Evolutionary conservation across 192 early-diverging fungal species (phyloP), one percentile per base, ranked within the genome.

Genomic region (Mortierella antarctica): DNA sequence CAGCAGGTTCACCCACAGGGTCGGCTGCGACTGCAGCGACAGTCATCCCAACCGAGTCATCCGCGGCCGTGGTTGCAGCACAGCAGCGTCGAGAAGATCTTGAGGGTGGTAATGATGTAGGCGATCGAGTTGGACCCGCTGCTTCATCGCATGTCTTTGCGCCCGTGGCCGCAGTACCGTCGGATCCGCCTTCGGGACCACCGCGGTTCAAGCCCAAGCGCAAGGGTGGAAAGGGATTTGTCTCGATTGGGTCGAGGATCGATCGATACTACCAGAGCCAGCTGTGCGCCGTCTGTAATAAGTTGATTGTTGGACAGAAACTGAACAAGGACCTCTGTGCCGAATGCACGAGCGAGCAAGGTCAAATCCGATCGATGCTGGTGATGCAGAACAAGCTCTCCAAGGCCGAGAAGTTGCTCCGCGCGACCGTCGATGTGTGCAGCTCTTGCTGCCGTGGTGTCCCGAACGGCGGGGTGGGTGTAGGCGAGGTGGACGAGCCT

Each of bases 181-280:
- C 44, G 3, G 63, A 57, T 10, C 6, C 66, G 8, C 13, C 21
- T 2, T 5, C 15, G 1, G 56, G 21, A 9, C 49, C 67, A 8
- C 57, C 65, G 15, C 52, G 41, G 48, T 80, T 80, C 53, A 71
- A 72, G 52, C 70, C 77, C 8, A 54, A 47, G 41, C 57, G 77
- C 4, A 54, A 54, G 31, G 77, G 77, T 13, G 70, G 69, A 11
- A 71, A 71, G 11, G 77, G 77, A 0, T 67, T 52, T 53, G 77
- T 80, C 8, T 71, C 65, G 0, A 66, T 66, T 66, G 65, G 67
- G 8, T 71, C 68, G 31, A 82, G 88, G 14, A 93, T 95, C 52
- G 93, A 95, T 58, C 88, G 89, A 40, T 95, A 89, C 76, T 95
- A 94, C 66, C 78, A 82, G 52, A 86, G 91, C 23, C 82, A 84